phyloP scores from a whole-genome alignment of 2,329 filamentous ascomycete species.

The Penicillium griseofulvum region DNA sequence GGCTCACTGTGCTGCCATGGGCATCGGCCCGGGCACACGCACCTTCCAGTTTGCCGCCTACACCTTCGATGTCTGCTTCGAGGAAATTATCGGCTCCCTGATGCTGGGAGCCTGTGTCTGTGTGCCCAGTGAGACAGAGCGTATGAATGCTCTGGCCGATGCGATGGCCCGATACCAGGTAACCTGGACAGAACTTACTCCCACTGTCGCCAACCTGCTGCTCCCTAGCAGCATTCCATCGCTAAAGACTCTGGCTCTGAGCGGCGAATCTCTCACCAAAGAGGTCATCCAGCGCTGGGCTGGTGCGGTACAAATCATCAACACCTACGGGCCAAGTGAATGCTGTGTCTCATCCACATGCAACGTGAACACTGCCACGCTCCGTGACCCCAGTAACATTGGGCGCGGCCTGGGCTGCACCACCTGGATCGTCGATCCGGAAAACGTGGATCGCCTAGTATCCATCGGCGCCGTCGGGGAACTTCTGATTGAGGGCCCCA shows the following conservation, averaged over 20 bases:
- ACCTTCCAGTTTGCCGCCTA: slow-evolving; percentile 39
- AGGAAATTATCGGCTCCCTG: slow-evolving; percentile 36
- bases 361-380: background rate
- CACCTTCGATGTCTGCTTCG: slow-evolving; percentile 39
- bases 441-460: background rate
- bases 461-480: background rate
- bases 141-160: slow-evolving; percentile 23
- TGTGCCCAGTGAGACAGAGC: slow-evolving; percentile 41
- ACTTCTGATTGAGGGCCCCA: background rate
- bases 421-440: background rate
- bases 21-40: background rate
- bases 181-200: slow-evolving; percentile 55
- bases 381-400: background rate
- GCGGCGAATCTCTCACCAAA: slow-evolving; percentile 31
- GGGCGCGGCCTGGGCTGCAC: background rate
- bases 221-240: background rate
- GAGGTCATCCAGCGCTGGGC: slow-evolving; percentile 4
- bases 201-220: slow-evolving; percentile 47
- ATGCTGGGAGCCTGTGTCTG: slow-evolving; percentile 45
- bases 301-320: background rate
- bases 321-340: slow-evolving; percentile 8
- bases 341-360: slow-evolving; percentile 1
- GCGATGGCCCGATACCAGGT: slow-evolving; percentile 14
- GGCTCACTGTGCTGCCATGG: slow-evolving; percentile 1
- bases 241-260: slow-evolving; percentile 36